Evolutionary conservation across 805 yeast genomes (phyloP).

Genomic region (Wickerhamiella spandovensis): DNA sequence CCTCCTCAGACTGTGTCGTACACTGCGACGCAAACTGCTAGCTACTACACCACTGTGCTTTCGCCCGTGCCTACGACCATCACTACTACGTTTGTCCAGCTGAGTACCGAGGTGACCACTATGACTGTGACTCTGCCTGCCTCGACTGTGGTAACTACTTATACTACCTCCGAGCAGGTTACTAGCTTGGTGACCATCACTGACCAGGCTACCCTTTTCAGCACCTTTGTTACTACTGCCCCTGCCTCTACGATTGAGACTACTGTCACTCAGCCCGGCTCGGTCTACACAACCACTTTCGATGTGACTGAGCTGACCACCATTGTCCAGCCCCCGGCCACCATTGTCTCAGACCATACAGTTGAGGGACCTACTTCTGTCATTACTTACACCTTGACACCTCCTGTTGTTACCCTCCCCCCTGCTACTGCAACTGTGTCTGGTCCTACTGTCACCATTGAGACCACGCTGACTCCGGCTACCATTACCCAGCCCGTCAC

Average conservation of each 20-base stretch:
- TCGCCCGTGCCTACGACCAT: not conserved
- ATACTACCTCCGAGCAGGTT: not conserved
- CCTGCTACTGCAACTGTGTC: not conserved
- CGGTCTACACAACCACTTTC: not conserved
- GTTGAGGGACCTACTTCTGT: not conserved
- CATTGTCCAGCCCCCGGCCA: not conserved
- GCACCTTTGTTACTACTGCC: not conserved
- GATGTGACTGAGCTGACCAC: not conserved
- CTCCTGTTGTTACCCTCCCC: not conserved
- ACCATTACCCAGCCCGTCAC: not conserved
- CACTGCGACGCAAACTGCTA: not conserved
- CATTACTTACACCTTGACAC: not conserved
- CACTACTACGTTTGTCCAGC: not conserved
- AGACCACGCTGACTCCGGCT: not conserved
- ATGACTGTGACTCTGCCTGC: not conserved
- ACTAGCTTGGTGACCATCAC: not conserved
- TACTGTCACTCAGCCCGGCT: not conserved
- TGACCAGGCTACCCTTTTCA: not conserved
- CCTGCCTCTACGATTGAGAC: not conserved
- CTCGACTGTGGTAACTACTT: not conserved
- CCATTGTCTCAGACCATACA: not conserved
- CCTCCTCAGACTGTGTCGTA: not conserved
- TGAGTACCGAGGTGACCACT: not conserved
- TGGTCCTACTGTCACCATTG: slow-evolving; percentile 1
- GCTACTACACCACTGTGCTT: not conserved